Conservation (phyloP, 2,329 filamentous ascomycete species). For the Ascochyta clinopodiicola region DNA sequence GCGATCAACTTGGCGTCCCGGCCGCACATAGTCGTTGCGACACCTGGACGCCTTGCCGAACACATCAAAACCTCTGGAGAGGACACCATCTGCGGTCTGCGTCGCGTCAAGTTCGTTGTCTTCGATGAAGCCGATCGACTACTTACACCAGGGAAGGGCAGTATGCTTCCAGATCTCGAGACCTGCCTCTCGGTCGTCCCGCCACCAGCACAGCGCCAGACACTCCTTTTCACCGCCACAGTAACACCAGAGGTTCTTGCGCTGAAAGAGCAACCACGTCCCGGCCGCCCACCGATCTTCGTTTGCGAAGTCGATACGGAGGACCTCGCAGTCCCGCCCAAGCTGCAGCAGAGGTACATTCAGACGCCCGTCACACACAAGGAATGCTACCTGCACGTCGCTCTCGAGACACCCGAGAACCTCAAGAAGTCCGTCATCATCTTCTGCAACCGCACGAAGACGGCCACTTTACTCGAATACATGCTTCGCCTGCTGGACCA, state of each 20-base stretch:
- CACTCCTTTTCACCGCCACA: conserved; percentile 93
- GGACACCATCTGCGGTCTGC: conserved; percentile 84
- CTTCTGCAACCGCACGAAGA: conserved; percentile 91
- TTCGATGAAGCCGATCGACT: conserved; percentile 95
- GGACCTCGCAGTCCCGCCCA: conserved; percentile 76
- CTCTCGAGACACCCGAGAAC: conserved; percentile 78
- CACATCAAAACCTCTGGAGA: conserved; percentile 91
- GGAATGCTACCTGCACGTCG: conserved; percentile 91
- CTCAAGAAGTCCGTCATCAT: conserved; percentile 80
- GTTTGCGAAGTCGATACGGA: conserved; percentile 85
- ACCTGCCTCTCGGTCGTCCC: conserved; percentile 85
- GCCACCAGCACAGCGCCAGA: conserved; percentile 80
- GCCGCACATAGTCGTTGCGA: conserved; percentile 93
- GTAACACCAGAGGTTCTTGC: conserved; percentile 91
- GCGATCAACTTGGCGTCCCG: conserved; percentile 81
- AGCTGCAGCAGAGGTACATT: conserved; percentile 82
- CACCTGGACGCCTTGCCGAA: conserved; percentile 86
- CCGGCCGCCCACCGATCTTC: conserved; percentile 78
- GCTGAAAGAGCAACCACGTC: conserved; percentile 78
- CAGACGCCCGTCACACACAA: conserved; percentile 90
- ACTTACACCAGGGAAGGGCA: conserved; percentile 75
- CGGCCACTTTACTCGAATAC: conserved; percentile 88
- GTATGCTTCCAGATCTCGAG: conserved; percentile 93
- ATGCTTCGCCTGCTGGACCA: conserved; percentile 85
- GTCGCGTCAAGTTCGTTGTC: conserved; percentile 82